These are phyloP conservation scores for Calamus simplicifolius DNA, from an alignment of 176 grass and related monocot genomes.

Conservation along the genomic window DNA sequence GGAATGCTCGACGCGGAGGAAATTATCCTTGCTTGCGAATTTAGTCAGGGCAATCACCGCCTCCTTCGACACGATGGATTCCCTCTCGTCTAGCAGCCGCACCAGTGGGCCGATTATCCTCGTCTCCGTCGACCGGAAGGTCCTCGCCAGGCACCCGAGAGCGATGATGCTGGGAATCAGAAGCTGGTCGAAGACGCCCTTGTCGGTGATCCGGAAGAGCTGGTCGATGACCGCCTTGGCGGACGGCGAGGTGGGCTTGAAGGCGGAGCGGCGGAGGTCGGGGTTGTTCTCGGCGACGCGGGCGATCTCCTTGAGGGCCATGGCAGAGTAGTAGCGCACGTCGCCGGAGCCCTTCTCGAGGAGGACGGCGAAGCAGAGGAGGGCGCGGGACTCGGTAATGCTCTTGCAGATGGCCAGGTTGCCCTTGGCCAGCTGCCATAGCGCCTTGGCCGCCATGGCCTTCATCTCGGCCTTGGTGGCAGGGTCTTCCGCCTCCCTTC, in stretches of 20 bases:
- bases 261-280: slow-evolving; percentile 1
- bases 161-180: slow-evolving; percentile 7
- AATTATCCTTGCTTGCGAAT: not conserved
- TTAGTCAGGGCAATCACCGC: slow-evolving; percentile 1
- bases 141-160: slow-evolving; percentile 1
- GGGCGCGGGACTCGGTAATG: slow-evolving; percentile 8
- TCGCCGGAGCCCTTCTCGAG: slow-evolving; percentile 4
- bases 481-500: slow-evolving; percentile 1
- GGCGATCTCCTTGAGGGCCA: slow-evolving; percentile 11
- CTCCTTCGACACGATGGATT: not conserved
- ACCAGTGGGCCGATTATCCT: not conserved
- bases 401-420: slow-evolving; percentile 1
- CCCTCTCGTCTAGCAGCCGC: not conserved
- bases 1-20: not conserved
- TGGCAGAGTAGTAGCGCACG: not conserved
- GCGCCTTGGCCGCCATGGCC: slow-evolving; percentile 10
- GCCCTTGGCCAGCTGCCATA: slow-evolving; percentile 3
- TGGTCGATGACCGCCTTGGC: slow-evolving; percentile 9
- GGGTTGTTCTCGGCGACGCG: not conserved
- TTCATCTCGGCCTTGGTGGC: slow-evolving; percentile 5
- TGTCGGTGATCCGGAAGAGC: not conserved
- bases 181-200: not conserved
- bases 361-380: slow-evolving; percentile 11
- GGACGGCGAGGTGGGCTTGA: not conserved
- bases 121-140: slow-evolving; percentile 4